phyloP scores from a whole-genome alignment of 768 basidiomycete genomes.

The Tulasnella sp. region DNA sequence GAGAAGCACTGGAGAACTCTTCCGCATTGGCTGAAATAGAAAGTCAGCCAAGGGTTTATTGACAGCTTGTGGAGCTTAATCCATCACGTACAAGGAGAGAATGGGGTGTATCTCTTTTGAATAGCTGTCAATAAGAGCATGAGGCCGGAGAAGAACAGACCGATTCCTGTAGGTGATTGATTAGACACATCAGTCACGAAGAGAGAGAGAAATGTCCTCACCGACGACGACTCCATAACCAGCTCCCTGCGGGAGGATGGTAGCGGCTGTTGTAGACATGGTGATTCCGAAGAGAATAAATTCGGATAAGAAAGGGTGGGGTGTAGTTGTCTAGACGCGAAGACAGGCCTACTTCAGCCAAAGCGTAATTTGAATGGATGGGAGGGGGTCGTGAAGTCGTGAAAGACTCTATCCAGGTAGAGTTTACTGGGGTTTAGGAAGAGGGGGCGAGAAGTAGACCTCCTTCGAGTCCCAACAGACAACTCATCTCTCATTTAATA shows the following conservation, averaged over 20 bases:
- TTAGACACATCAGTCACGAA: not conserved
- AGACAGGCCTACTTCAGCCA: no score
- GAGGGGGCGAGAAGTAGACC: no score
- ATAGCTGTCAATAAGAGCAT: conserved; percentile 68
- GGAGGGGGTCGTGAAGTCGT: no score
- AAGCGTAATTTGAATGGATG: no score
- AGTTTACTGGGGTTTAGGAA: no score
- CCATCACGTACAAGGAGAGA: conserved; percentile 38
- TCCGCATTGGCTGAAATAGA: conserved; percentile 9
- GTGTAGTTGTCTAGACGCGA: no score
- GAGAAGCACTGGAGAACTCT: conserved; percentile 69
- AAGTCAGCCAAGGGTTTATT: conserved; percentile 37
- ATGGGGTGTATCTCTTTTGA: conserved; percentile 72
- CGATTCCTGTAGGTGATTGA: conserved; percentile 44
- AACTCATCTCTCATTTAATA: no score
- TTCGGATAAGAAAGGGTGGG: no score
- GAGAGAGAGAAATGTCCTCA: conserved; percentile 21
- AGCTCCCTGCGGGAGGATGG: conserved; percentile 56
- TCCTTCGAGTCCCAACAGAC: no score
- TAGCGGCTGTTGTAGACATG: conserved; percentile 12
- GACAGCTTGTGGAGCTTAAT: conserved; percentile 27
- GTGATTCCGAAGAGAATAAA: not conserved
- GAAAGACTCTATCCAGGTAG: no score
- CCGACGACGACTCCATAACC: conserved; percentile 73
- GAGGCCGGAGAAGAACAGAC: conserved; percentile 72